Conservation (phyloP, 2,329 filamentous ascomycete species). For the Penicillium fuscoglaucum region DNA sequence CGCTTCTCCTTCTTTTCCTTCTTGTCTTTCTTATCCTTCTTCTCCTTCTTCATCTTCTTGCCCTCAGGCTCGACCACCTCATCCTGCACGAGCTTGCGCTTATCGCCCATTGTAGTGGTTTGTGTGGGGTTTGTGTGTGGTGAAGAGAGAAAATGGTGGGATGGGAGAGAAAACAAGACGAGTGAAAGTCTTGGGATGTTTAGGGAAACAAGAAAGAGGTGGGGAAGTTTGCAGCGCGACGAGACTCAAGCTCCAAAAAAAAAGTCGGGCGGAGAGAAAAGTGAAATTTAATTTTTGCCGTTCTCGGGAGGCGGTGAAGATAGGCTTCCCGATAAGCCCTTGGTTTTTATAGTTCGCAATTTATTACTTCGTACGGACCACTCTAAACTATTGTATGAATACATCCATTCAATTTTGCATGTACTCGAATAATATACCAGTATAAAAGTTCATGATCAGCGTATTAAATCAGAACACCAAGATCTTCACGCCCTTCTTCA, state of each 20-base stretch:
- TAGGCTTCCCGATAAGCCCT: not conserved
- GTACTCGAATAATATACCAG: not conserved
- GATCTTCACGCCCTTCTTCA: slow-evolving; percentile 53
- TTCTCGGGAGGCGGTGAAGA: slow-evolving; percentile 27
- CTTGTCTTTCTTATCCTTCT: slow-evolving; percentile 28
- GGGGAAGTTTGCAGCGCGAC: slow-evolving; percentile 2
- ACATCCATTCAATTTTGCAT: not conserved
- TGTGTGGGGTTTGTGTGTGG: not conserved
- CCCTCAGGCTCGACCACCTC: slow-evolving; percentile 31
- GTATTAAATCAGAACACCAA: slow-evolving; percentile 49
- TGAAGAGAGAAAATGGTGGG: not conserved
- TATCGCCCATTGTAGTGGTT: slow-evolving; percentile 36
- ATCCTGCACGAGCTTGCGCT: slow-evolving; percentile 42
- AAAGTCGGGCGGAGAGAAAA: slow-evolving; percentile 25
- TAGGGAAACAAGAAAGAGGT: not conserved
- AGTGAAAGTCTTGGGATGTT: not conserved
- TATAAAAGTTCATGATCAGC: not conserved
- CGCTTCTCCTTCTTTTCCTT: slow-evolving; percentile 22
- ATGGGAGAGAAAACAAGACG: not conserved
- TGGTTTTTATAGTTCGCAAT: not conserved
- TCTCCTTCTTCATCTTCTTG: slow-evolving; percentile 38
- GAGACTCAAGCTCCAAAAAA: slow-evolving; percentile 26
- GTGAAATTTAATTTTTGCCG: slow-evolving; percentile 36
- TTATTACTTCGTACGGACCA: not conserved
- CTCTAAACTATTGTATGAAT: not conserved